Base-by-base conservation (phyloP, 306 rosid species). In the Luffa aegyptiaca region DNA sequence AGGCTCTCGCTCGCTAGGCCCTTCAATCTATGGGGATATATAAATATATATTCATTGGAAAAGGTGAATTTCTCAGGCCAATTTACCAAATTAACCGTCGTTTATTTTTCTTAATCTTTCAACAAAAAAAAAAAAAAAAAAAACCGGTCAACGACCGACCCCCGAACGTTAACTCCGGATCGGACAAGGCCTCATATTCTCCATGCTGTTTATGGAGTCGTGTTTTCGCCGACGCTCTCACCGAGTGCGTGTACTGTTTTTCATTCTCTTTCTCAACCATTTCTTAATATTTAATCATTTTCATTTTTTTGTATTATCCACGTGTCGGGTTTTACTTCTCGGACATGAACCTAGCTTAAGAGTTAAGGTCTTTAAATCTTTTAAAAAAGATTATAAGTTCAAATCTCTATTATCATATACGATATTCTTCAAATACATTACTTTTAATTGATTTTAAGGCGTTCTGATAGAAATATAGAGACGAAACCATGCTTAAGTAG, bases 141-240 rank as follows among this genome's bases (percentile, higher is more conserved):
- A n/a, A 10, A 2, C 66, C 69, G 31, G 85, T 87, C 92, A 88
- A 87, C 91, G 76, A 39, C 53, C 81, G 10, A 68, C 81, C 63
- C 73, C 4, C 3, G 36, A 71, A 71, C 76, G 76, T 35, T 17
- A 76, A 53, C 53, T 39, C 58, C 58, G 81, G 81, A 55, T 41
- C 52, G 55, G 26, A 46, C 76, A 83, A 81, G 73, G 79, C 61
- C 83, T 77, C 41, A 3, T 73, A 74, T 37, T 66, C 77, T 73
- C 81, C 78, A 45, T 78, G 78, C 78, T 17, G 5, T 17, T 72
- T 37, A 20, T 74, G 14, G n/a, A 16, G 31, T 31, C 2, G 16
- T 45, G 11, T 18, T 62, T 16, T 57, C n/a, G 53, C 52, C 72
- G 6, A 57, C 63, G 35, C 63, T 57, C 35, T 20, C 33, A 21